phyloP scores from a whole-genome alignment of 1,284 basidiomycete species.

The Ceratobasidium sp. region DNA sequence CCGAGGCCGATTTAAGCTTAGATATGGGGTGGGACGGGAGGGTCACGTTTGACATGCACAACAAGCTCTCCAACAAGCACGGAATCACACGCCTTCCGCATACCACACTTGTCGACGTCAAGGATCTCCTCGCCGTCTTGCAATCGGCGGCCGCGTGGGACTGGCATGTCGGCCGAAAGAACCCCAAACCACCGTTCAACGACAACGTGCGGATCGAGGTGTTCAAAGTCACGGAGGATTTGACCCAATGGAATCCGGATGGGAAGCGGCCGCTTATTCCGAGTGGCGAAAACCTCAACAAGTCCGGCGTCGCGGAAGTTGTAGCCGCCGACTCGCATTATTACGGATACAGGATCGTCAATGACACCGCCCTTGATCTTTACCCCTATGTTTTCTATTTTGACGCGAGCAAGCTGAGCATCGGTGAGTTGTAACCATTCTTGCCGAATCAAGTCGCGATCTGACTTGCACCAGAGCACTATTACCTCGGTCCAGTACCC shows the following conservation, averaged over 20 bases:
- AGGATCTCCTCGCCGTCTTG: neutral
- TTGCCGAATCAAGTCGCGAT: neutral
- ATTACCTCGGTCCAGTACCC: conserved; percentile 3
- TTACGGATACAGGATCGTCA: conserved; percentile 61
- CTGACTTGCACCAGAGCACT: neutral
- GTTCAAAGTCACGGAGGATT: conserved; percentile 53
- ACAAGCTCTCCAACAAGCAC: neutral
- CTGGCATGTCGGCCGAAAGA: conserved; percentile 26
- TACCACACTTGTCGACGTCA: neutral
- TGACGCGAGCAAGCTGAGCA: conserved; percentile 62
- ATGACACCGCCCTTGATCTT: conserved; percentile 61
- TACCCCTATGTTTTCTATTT: conserved; percentile 66
- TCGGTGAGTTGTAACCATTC: conserved; percentile 52
- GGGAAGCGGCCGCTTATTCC: conserved; percentile 54
- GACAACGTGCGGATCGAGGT: conserved; percentile 18
- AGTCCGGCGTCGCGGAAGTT: conserved; percentile 59
- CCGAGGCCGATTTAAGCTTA: conserved; percentile 7
- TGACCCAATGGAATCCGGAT: conserved; percentile 62
- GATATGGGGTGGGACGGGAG: neutral
- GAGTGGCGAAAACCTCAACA: conserved; percentile 59
- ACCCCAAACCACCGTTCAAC: neutral
- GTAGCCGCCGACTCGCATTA: conserved; percentile 56
- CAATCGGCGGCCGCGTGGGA: conserved; percentile 13
- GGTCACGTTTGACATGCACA: conserved; percentile 17
- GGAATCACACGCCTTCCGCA: conserved; percentile 10